Percentiles rank a stretch among this genome's conserved stretches.
Conservation (phyloP, 2,329 filamentous ascomycete genomes). For the Phaeoacremonium minimum region DNA sequence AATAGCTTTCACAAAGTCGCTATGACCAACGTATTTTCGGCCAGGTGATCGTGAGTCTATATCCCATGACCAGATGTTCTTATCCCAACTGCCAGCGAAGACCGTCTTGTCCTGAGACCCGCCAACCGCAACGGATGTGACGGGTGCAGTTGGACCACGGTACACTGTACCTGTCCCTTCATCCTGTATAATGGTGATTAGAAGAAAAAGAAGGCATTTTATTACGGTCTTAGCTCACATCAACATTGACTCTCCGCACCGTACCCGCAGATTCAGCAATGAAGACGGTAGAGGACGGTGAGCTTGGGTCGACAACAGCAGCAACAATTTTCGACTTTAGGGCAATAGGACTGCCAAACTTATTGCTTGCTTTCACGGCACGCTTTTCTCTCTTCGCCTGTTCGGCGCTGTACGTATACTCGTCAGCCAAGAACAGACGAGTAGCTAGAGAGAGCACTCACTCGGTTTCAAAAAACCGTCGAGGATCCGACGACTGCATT, state of each 20-base stretch:
- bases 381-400: conserved; percentile 53
- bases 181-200: conserved; percentile 22
- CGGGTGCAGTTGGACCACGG: conserved; percentile 71
- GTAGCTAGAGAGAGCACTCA: conserved; percentile 38
- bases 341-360: conserved; percentile 73
- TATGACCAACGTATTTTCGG: conserved; percentile 69
- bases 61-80: conserved; percentile 83
- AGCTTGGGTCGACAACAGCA: conserved; percentile 62
- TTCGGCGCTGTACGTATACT: conserved; percentile 36
- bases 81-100: conserved; percentile 94
- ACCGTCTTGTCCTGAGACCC: conserved; percentile 53
- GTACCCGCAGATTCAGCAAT: conserved; percentile 85
- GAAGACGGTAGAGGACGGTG: conserved; percentile 57
- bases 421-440: conserved; percentile 23
- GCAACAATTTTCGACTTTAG: conserved; percentile 85
- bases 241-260: conserved; percentile 67
- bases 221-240: conserved; percentile 48
- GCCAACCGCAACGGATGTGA: conserved; percentile 71
- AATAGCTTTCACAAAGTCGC: conserved; percentile 87
- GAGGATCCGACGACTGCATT: conserved; percentile 68
- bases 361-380: conserved; percentile 68
- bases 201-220: too few species aligned
- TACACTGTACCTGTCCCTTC: conserved; percentile 47
- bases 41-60: conserved; percentile 48
- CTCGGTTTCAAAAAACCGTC: conserved; percentile 92